Percentiles rank a stretch among this genome's conserved stretches.
phyloP scores from a whole-genome alignment of 768 basidiomycete genomes.

The Solioccasus polychromus region DNA sequence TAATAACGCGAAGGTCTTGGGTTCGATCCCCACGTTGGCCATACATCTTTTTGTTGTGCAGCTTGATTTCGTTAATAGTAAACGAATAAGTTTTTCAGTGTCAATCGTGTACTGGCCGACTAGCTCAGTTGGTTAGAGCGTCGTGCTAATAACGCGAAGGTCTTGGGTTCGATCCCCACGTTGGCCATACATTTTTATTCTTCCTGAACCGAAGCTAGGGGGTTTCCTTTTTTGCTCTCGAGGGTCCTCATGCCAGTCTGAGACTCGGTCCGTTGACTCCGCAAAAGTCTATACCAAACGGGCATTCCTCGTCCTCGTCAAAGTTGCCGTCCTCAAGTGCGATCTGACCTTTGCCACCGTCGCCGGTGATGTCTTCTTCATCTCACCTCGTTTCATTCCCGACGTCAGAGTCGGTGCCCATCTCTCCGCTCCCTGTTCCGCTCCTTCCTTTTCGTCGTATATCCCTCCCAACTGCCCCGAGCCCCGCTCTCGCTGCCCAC shows the following conservation, averaged over 20 bases:
- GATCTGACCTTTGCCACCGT: slow-evolving; percentile 11
- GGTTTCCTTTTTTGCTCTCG: slow-evolving; percentile 12
- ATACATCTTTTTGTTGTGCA: slow-evolving; percentile 7
- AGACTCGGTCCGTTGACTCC: slow-evolving; percentile 20
- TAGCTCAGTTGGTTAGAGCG: slow-evolving; percentile 35
- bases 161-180: slow-evolving; percentile 81
- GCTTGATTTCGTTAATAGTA: too few species aligned
- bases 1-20: slow-evolving; percentile 54
- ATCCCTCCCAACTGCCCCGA: slow-evolving; percentile 54
- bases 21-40: slow-evolving; percentile 80
- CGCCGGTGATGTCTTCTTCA: slow-evolving; percentile 18
- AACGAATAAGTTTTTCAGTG: too few species aligned
- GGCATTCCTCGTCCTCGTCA: neutral
- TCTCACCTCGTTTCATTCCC: slow-evolving; percentile 31
- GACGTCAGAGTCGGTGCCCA: slow-evolving; percentile 25
- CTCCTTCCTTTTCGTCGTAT: slow-evolving; percentile 64
- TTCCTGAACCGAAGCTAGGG: neutral
- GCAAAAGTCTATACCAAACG: neutral
- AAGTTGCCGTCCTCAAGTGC: slow-evolving; percentile 4
- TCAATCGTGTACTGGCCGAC: slow-evolving; percentile 16
- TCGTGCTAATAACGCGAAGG: slow-evolving; percentile 39
- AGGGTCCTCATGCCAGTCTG: slow-evolving; percentile 20
- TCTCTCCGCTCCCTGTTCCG: slow-evolving; percentile 37
- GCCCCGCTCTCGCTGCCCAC: slow-evolving; percentile 37
- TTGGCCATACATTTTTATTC: slow-evolving; percentile 44